These are phyloP conservation scores for Dichotomopilus funicola DNA, from an alignment of 2,329 filamentous ascomycete genomes.

Conservation along the genomic window DNA sequence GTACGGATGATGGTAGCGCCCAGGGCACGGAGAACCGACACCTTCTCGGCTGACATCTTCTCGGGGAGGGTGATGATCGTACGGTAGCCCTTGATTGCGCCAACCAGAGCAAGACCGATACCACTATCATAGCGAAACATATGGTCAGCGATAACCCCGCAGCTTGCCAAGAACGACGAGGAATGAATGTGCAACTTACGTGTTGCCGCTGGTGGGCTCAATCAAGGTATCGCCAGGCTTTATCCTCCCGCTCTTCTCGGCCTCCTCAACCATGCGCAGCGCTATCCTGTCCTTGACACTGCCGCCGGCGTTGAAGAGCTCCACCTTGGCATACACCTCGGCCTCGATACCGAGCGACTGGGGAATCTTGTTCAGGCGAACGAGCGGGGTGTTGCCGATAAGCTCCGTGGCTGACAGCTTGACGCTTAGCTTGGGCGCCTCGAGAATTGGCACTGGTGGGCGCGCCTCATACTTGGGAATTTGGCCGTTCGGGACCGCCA, in stretches of 20 bases:
- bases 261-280: constrained; percentile 93
- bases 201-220: constrained; percentile 96
- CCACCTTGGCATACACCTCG: constrained; percentile 83
- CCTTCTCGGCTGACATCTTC: constrained; percentile 99
- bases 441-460: constrained; percentile 17
- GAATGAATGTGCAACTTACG: constrained; percentile 38
- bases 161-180: not conserved
- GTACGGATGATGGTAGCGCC: constrained; percentile 97
- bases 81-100: constrained; percentile 94
- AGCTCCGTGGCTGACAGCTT: constrained; percentile 65
- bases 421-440: constrained; percentile 20
- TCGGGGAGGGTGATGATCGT: constrained; percentile 98
- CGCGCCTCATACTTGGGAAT: constrained; percentile 4
- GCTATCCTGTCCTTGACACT: constrained; percentile 95
- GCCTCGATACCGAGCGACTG: constrained; percentile 84
- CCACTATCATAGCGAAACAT: constrained; percentile 45
- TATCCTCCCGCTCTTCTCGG: constrained; percentile 84
- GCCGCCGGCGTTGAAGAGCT: constrained; percentile 89
- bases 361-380: constrained; percentile 87
- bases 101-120: constrained; percentile 90
- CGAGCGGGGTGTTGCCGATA: constrained; percentile 93
- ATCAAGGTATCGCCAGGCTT: constrained; percentile 96
- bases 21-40: constrained; percentile 85
- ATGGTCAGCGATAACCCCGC: not conserved
- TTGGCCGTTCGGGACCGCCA: constrained; percentile 11